Percentiles rank a stretch among this genome's conserved stretches.
These are phyloP conservation scores for Russula brevipes DNA, from an alignment of 768 basidiomycete genomes.

Conservation along the genomic window DNA sequence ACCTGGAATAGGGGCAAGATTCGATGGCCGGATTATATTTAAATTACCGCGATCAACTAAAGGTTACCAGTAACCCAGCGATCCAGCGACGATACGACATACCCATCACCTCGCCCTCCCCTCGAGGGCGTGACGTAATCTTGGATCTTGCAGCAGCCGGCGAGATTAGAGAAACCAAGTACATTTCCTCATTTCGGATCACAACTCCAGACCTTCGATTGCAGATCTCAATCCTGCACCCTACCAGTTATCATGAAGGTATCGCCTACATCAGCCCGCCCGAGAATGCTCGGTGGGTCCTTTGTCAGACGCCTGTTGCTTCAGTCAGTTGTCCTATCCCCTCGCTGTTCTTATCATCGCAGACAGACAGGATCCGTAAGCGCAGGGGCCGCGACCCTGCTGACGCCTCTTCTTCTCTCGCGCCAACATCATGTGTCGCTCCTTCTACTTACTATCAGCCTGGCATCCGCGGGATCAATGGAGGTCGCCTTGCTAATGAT, in stretches of 20 bases:
- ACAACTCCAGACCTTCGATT: conserved; percentile 68
- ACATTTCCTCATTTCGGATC: conserved; percentile 68
- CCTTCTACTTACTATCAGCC: conserved; percentile 79
- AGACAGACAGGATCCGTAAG: conserved; percentile 37
- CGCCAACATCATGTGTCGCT: conserved; percentile 73
- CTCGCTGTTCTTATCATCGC: neutral
- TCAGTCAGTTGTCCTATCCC: too few species aligned
- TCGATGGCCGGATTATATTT: neutral
- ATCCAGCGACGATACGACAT: conserved; percentile 27
- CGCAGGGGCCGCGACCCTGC: conserved; percentile 55
- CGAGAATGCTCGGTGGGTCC: conserved; percentile 45
- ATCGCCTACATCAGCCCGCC: conserved; percentile 63
- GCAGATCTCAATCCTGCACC: conserved; percentile 44
- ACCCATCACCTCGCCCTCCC: conserved; percentile 61
- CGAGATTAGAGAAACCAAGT: conserved; percentile 74
- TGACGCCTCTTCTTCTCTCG: conserved; percentile 59
- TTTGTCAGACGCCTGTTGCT: conserved; percentile 26
- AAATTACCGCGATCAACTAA: conserved; percentile 10
- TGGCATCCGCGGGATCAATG: conserved; percentile 55
- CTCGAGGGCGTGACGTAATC: conserved; percentile 65
- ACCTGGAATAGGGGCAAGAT: too few species aligned
- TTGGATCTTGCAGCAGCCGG: conserved; percentile 47
- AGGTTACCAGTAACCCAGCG: conserved; percentile 37
- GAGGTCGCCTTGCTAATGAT: conserved; percentile 50
- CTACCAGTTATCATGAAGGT: conserved; percentile 32